Percentiles rank a stretch among this genome's conserved stretches.
Conservation (phyloP, 306 rosid genomes). For the Sicyos edulis region DNA sequence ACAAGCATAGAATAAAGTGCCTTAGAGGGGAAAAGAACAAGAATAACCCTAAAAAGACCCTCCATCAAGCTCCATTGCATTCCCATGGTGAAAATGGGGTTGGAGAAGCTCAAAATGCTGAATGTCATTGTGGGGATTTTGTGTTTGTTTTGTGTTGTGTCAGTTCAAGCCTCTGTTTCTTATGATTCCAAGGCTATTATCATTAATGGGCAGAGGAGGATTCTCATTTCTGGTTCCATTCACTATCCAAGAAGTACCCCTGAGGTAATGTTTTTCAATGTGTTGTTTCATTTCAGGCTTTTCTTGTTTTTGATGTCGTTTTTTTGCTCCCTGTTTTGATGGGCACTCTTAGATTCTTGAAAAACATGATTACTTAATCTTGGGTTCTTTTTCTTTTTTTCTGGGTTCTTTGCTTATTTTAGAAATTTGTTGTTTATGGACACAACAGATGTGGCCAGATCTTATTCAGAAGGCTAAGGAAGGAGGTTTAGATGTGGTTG, state of each 20-base stretch:
- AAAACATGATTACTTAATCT: background rate
- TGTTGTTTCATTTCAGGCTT: conserved; percentile 25
- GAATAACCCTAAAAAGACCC: conserved; percentile 26
- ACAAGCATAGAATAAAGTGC: conserved; percentile 55
- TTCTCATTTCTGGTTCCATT: conserved; percentile 92
- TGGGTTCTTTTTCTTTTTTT: background rate
- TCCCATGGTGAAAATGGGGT: conserved; percentile 38
- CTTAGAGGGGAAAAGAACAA: conserved; percentile 22
- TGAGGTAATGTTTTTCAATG: conserved; percentile 60
- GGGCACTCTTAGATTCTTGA: conserved; percentile 28
- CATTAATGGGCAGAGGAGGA: conserved; percentile 85
- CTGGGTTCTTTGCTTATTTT: conserved; percentile 8
- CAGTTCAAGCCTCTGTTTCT: conserved; percentile 66
- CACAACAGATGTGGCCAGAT: conserved; percentile 97
- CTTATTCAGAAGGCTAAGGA: conserved; percentile 95
- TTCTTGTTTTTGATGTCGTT: background rate
- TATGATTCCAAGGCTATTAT: conserved; percentile 74
- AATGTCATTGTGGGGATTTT: conserved; percentile 40
- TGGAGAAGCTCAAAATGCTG: conserved; percentile 66
- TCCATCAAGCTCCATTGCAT: conserved; percentile 27
- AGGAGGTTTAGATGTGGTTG: conserved; percentile 96
- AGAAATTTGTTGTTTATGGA: conserved; percentile 13
- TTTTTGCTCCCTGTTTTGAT: conserved; percentile 23
- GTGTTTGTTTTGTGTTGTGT: conserved; percentile 30
- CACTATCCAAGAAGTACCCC: conserved; percentile 98